Evolutionary conservation across 805 yeast species (phyloP).

Genomic region (Clavispora fructus): DNA sequence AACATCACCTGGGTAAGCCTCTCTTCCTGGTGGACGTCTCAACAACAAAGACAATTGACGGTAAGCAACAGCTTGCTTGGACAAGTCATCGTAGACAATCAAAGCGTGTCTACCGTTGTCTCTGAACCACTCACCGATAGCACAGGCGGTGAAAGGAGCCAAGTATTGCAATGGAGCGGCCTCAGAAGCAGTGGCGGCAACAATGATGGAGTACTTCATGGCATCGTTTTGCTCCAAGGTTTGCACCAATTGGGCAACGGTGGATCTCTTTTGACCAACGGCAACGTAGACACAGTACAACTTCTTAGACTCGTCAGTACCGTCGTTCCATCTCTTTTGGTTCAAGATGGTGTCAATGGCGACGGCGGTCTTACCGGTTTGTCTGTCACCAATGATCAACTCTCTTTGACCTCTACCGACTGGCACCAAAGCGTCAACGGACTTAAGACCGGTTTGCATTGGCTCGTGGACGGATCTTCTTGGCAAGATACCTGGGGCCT

Average conservation of each 20-base stretch:
- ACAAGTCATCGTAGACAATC: conserved; percentile 95
- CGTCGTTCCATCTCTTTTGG: conserved; percentile 98
- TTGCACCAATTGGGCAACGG: conserved; percentile 99
- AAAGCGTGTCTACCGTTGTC: conserved; percentile 98
- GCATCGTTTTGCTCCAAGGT: conserved; percentile 98
- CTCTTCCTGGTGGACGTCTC: conserved; percentile 97
- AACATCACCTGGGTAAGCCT: conserved; percentile 96
- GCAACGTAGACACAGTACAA: conserved; percentile 99
- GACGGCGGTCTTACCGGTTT: conserved; percentile 99
- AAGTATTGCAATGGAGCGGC: conserved; percentile 99
- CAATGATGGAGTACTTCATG: conserved; percentile 93
- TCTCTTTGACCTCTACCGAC: conserved; percentile 99
- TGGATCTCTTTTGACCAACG: conserved; percentile 99
- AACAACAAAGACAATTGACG: conserved; percentile 96
- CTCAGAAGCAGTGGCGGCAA: conserved; percentile 99
- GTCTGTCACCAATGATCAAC: conserved; percentile 99
- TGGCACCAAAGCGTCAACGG: conserved; percentile 98
- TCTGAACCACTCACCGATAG: conserved; percentile 99
- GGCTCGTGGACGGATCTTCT: conserved; percentile 98
- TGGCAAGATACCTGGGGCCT: conserved; percentile 99
- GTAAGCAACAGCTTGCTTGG: conserved; percentile 99
- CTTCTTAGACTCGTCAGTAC: conserved; percentile 93
- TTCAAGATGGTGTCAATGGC: conserved; percentile 97
- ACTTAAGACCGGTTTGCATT: conserved; percentile 99
- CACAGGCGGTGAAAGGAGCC: conserved; percentile 99